Base-by-base conservation (phyloP, 2,329 filamentous ascomycete genomes). In the Akanthomyces lecanii region DNA sequence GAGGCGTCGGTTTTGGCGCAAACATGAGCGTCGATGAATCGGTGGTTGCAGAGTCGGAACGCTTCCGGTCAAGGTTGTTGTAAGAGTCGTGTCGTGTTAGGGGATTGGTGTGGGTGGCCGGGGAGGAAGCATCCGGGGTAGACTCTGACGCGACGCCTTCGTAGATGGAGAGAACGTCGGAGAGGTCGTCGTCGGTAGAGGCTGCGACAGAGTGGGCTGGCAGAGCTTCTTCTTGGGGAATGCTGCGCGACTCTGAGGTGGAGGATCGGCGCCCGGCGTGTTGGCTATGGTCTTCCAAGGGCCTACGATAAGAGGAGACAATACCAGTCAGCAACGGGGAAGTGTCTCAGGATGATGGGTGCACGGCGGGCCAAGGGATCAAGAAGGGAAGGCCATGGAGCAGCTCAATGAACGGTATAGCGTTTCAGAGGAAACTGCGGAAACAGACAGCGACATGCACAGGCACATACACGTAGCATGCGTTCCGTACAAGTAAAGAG, bases 1-100 rank as follows among this genome's bases (percentile, higher is more conserved):
- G 82, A 69, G 81, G 82, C 64, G 78, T 76, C 56, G 77, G 72
- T 71, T 82, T 85, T 51, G 80, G 77, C 56, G 77, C 73, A 70
- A 79, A 77, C 71, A 83, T 75, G 69, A 81, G 81, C 59, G 77
- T 50, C 30, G 62, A 40, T 42, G 55, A 51, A 47, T 57, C 62
- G 30, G 56, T 25, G 7, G 30, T 14, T 2, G 25, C 18, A 21
- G 53, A 44, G 12, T 38, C 45, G 33, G 54, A 74, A 55, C 75
- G 71, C 63, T 69, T 73, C 65, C 73, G 67, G 67, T 69, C 69
- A 65, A 72, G 71, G 64, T 75, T 71, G 64, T 76, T 73, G 66
- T 76, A 71, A 55, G 51, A 63, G 50, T 45, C 62, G 54, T 63
- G 63, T 64, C 48, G 62, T 47, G 62, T 65, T 64, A 57, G 58